A percentile compares a stretch with the other conserved stretches of the same genome.
Evolutionary conservation across 345 rosid genomes (phyloP).

Genomic region (Leavenworthia alabamica): DNA sequence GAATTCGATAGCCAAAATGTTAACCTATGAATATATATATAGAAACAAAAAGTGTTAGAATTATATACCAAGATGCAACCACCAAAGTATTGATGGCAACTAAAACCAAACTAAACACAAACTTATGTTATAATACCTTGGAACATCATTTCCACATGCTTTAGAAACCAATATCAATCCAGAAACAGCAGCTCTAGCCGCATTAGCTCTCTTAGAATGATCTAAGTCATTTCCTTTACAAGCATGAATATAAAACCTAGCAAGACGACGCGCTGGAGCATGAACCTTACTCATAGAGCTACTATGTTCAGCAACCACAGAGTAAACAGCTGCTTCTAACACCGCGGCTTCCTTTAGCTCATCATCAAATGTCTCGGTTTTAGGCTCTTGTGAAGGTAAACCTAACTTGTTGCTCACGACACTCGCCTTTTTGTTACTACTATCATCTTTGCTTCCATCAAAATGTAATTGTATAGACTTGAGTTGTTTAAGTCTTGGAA

Average conservation of each 20-base stretch:
- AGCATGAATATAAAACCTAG: conserved; percentile 77
- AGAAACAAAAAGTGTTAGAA: neutral
- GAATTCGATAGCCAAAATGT: conserved; percentile 92
- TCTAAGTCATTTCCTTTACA: conserved; percentile 40
- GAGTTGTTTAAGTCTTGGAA: conserved; percentile 44
- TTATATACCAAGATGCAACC: too few relatives aligned
- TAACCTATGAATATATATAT: conserved; percentile 45
- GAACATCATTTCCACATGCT: conserved; percentile 93
- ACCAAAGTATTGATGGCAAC: too few relatives aligned
- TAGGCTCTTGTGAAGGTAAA: conserved; percentile 37
- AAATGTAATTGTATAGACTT: conserved; percentile 53
- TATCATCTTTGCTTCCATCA: conserved; percentile 31
- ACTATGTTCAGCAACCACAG: conserved; percentile 86
- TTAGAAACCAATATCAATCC: conserved; percentile 82
- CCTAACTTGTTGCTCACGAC: conserved; percentile 15
- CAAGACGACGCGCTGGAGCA: conserved; percentile 86
- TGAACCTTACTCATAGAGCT: conserved; percentile 76
- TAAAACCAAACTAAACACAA: too few relatives aligned
- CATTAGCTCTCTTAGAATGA: conserved; percentile 48
- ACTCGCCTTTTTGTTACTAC: conserved; percentile 23
- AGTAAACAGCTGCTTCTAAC: conserved; percentile 77
- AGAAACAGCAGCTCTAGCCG: conserved; percentile 71
- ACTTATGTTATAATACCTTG: conserved; percentile 43
- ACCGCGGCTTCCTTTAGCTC: conserved; percentile 89
- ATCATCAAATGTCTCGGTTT: conserved; percentile 64